Conservation (phyloP, 2,329 filamentous ascomycete species). For the Neodidymelliopsis sp. region DNA sequence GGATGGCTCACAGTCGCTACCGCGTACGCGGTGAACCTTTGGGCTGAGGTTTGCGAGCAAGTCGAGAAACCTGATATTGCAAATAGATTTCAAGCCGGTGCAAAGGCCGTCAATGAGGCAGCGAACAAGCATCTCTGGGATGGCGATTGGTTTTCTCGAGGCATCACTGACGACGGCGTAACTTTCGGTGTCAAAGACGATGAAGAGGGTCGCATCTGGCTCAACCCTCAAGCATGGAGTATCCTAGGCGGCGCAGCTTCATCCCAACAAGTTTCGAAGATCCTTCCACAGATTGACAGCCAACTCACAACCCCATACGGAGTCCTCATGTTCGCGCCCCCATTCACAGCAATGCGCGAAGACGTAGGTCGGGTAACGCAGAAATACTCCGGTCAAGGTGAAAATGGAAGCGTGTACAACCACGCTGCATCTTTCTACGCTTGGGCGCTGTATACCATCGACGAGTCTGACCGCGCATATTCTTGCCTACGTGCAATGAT, state of each 20-base stretch:
- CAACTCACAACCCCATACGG: constrained; percentile 64
- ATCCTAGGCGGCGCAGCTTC: constrained; percentile 63
- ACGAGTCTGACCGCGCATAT: constrained; percentile 60
- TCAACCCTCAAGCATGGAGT: constrained; percentile 65
- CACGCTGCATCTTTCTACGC: constrained; percentile 65
- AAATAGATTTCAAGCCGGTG: constrained; percentile 55
- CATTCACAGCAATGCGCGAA: constrained; percentile 64
- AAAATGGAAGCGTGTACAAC: constrained; percentile 67
- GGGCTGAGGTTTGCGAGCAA: constrained; percentile 61
- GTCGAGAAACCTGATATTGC: constrained; percentile 53
- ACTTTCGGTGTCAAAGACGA: constrained; percentile 61
- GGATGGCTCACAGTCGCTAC: constrained; percentile 67
- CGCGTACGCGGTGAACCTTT: constrained; percentile 61
- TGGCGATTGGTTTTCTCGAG: constrained; percentile 64
- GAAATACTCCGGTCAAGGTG: constrained; percentile 65
- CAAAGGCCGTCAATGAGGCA: constrained; percentile 57
- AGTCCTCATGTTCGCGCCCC: constrained; percentile 63
- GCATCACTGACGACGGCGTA: constrained; percentile 64
- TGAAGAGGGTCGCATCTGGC: constrained; percentile 64
- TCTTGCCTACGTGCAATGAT: constrained; percentile 61
- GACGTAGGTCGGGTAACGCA: constrained; percentile 66
- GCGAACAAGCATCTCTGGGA: constrained; percentile 64
- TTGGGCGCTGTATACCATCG: constrained; percentile 61
- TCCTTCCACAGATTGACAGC: constrained; percentile 59
- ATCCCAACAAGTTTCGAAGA: constrained; percentile 52